Evolutionary conservation across 345 rosid species (phyloP).

Genomic region (Excoecaria cochinchinensis): DNA sequence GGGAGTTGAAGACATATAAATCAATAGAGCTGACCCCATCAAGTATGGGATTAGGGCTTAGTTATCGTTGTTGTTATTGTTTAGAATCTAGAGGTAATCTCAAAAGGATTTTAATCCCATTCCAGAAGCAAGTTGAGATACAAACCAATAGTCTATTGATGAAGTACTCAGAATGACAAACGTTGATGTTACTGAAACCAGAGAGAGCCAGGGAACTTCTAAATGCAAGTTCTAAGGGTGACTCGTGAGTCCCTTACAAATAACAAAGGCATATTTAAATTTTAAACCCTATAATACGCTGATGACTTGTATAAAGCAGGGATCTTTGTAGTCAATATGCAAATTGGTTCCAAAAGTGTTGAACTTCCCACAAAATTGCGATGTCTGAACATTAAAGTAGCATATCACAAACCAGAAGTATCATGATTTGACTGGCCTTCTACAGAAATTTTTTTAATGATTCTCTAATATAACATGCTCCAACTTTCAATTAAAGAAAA

Average conservation of each 20-base stretch:
- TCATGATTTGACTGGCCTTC: neutral
- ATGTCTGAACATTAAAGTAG: neutral
- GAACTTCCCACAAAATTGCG: neutral
- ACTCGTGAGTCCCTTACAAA: neutral
- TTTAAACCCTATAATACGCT: neutral
- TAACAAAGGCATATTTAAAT: neutral
- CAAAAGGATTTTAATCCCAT: neutral
- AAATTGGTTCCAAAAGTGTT: neutral
- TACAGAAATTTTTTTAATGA: neutral
- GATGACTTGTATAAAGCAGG: neutral
- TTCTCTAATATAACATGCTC: neutral
- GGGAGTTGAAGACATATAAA: too few species aligned
- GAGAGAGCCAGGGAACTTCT: too few species aligned
- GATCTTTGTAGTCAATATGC: neutral
- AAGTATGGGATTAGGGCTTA: too few species aligned
- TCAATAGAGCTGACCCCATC: too few species aligned
- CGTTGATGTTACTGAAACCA: too few species aligned
- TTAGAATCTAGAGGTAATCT: neutral
- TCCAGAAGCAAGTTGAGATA: too few species aligned
- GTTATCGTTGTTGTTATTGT: neutral
- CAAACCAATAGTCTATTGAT: too few species aligned
- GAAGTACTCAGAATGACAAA: too few species aligned
- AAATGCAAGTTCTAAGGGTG: too few species aligned
- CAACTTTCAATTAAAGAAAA: neutral
- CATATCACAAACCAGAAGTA: conserved; percentile 1